Evolutionary conservation across 1,284 basidiomycete species (phyloP), one percentile per base, ranked within the genome.

Genomic region (Cryptococcus sp.): DNA sequence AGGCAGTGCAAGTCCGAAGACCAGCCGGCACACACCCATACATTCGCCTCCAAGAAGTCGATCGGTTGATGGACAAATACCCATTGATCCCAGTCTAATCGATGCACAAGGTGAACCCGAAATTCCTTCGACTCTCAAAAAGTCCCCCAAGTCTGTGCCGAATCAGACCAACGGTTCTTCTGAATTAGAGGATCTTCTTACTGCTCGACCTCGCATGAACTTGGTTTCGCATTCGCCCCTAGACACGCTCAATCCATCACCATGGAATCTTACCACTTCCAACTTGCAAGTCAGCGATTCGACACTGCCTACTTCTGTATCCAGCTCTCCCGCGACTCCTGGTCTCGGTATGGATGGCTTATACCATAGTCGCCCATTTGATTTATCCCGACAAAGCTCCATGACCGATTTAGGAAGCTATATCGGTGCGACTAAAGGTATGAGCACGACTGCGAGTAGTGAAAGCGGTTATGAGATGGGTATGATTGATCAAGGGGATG

Each of bases 401-500:
- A 49, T 44, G 30, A 45, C 48, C 8, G 52, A 57, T 34, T 41
- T 57, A 34, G 33, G 38, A 13, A 44, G 45, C 34, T 58, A 49
- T 23, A 36, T 58, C n/a, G 57, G 54, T n/a, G 45, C 56, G 8
- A 51, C 35, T 3, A 52, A 56, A 34, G 56, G 52, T 3, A 38
- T 46, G n/a, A 23, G 47, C 15, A 49, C 45, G 3, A 32, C 23
- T 6, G 30, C 15, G 8, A 42, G 46, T 30, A 52, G 50, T 23
- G 54, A 46, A 42, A 43, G 36, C 31, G 37, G 41, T 0, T 52
- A 33, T 23, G 43, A 52, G 10, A 11, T 13, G 10, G 37, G 15
- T 13, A 34, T 30, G 32, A 31, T 35, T 14, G 47, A 13, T 15
- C 41, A 34, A 23, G 47, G 35, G 14, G 4, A 14, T 8, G 53